Evolutionary conservation across 2,329 filamentous ascomycete genomes (phyloP).

Genomic region (Penicillium hesseltinei): DNA sequence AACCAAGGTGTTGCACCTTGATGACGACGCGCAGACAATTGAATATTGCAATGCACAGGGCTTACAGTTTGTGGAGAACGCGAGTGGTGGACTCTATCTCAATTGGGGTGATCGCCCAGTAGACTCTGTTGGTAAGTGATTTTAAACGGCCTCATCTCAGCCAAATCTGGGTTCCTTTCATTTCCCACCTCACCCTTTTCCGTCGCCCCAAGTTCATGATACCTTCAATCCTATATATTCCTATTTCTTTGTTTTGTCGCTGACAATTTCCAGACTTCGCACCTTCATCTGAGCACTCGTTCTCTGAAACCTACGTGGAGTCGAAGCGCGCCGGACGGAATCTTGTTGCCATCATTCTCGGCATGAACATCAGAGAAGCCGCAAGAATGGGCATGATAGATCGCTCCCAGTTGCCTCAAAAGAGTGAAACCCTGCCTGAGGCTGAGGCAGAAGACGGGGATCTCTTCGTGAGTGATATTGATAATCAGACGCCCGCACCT

Average conservation of each 20-base stretch:
- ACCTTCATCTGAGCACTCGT: slow-evolving; percentile 51
- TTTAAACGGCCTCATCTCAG: not conserved
- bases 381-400: slow-evolving; percentile 51
- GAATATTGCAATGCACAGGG: slow-evolving; percentile 55
- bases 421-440: slow-evolving; percentile 23
- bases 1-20: slow-evolving; percentile 54
- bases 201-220: not conserved
- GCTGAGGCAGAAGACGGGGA: slow-evolving; percentile 31
- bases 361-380: slow-evolving; percentile 54
- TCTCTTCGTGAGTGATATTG: slow-evolving; percentile 41
- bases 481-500: slow-evolving; percentile 30
- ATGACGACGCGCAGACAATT: slow-evolving; percentile 53
- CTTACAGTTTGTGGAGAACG: slow-evolving; percentile 50
- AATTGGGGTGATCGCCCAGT: slow-evolving; percentile 49
- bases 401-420: slow-evolving; percentile 35
- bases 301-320: slow-evolving; percentile 57
- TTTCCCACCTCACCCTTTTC: not conserved
- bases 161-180: not conserved
- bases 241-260: not conserved
- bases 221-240: not conserved
- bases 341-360: slow-evolving; percentile 57
- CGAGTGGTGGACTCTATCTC: slow-evolving; percentile 50
- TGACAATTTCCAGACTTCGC: slow-evolving; percentile 36
- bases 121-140: slow-evolving; percentile 46
- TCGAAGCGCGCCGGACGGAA: slow-evolving; percentile 56